Percentiles rank a stretch among this genome's conserved stretches.
These are phyloP conservation scores for Colletotrichum zoysiae DNA, from an alignment of 2,329 filamentous ascomycete genomes.

Conservation along the genomic window DNA sequence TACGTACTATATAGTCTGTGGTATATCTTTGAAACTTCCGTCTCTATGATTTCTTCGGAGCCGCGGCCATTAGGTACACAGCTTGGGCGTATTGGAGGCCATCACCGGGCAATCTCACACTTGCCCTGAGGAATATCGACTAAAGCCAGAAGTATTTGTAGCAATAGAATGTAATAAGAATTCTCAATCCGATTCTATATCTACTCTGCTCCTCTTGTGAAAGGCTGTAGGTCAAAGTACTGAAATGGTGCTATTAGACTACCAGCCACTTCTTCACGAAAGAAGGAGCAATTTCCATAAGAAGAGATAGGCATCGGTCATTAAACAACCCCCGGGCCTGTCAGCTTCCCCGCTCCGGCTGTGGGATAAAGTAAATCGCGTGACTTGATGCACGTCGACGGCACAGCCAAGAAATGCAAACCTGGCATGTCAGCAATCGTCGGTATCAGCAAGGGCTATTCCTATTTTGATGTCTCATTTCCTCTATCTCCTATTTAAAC, in stretches of 20 bases:
- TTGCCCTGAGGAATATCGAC: background rate
- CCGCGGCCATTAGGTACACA: background rate
- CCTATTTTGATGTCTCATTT: too few relatives aligned
- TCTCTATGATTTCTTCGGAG: background rate
- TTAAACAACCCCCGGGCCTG: background rate
- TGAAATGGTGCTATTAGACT: too few relatives aligned
- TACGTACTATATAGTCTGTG: too few relatives aligned
- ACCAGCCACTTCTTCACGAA: too few relatives aligned
- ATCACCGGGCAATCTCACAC: background rate
- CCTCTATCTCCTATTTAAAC: background rate
- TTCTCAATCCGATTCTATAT: background rate
- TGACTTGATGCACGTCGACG: slow-evolving; percentile 13
- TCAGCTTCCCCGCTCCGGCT: slow-evolving; percentile 10
- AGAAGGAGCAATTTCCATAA: too few relatives aligned
- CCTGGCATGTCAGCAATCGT: background rate
- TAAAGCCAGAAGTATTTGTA: too few relatives aligned
- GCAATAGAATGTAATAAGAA: background rate
- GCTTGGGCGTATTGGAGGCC: background rate
- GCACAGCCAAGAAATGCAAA: slow-evolving; percentile 3
- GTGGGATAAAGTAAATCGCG: background rate
- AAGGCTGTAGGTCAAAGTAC: too few relatives aligned
- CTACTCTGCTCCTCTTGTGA: too few relatives aligned
- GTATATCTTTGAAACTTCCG: too few relatives aligned
- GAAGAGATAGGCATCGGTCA: background rate
- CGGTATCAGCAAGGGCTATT: too few relatives aligned